A percentile compares a stretch with the other conserved stretches of the same genome.
Conservation (phyloP, 2,329 filamentous ascomycete species). For the Calonectria pauciramosa region DNA sequence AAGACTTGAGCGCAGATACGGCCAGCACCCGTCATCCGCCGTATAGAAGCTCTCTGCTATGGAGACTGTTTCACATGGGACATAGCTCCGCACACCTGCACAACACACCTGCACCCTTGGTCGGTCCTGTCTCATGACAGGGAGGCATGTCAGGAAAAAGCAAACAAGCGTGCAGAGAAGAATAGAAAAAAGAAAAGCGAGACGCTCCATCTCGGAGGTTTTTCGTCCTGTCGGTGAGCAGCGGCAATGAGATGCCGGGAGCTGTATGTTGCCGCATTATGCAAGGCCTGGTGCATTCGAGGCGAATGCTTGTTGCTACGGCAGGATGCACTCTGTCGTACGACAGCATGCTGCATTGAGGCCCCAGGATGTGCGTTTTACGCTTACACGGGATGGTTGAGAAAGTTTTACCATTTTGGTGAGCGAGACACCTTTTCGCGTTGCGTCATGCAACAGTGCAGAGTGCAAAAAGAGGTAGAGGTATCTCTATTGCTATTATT, state of each 20-base stretch:
- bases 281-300: neutral
- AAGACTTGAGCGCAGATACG: neutral
- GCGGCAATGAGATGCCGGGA: neutral
- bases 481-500: no score
- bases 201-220: neutral
- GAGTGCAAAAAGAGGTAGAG: neutral
- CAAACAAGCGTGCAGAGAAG: neutral
- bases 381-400: neutral
- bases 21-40: neutral
- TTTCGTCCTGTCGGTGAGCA: neutral
- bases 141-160: neutral
- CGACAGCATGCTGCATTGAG: neutral
- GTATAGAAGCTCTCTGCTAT: neutral
- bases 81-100: constrained; percentile 11
- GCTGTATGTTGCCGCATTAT: neutral
- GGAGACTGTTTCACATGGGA: constrained; percentile 18
- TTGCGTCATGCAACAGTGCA: neutral
- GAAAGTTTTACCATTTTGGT: neutral
- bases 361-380: neutral
- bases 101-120: constrained; percentile 2
- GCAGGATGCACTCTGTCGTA: neutral
- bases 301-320: neutral
- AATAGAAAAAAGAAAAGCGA: neutral
- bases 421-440: neutral
- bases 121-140: neutral